A percentile compares a stretch with the other conserved stretches of the same genome.
Conservation (phyloP, 305 asterid genomes). For the Andrographis paniculata region DNA sequence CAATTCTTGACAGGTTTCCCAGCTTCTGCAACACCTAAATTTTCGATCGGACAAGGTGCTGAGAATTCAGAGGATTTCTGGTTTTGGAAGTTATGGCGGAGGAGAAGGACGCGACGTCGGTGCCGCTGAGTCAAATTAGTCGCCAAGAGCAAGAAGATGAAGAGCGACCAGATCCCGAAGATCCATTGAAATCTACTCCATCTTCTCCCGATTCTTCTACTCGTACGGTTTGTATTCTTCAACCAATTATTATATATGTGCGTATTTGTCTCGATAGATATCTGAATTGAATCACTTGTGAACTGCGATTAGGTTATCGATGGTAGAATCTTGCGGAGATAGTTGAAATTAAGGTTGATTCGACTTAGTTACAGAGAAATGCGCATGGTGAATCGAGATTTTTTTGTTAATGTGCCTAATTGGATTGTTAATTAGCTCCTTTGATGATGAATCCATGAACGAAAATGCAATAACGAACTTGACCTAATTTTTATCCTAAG, state of each 20-base stretch:
- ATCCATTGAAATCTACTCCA: slow-evolving; percentile 62
- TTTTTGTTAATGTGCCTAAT: too few relatives aligned
- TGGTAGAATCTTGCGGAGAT: neutral
- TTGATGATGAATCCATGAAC: too few relatives aligned
- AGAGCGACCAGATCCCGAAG: slow-evolving; percentile 61
- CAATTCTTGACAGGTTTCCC: too few relatives aligned
- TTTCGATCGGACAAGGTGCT: slow-evolving; percentile 12
- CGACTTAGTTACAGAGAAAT: too few relatives aligned
- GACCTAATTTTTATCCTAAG: too few relatives aligned
- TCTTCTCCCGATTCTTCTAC: slow-evolving; percentile 67
- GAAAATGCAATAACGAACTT: too few relatives aligned
- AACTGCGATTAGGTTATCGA: slow-evolving; percentile 10
- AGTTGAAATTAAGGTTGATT: neutral
- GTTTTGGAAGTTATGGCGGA: slow-evolving; percentile 49
- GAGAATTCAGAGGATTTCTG: slow-evolving; percentile 16
- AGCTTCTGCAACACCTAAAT: slow-evolving; percentile 22
- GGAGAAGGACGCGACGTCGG: slow-evolving; percentile 75
- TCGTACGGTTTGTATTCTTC: slow-evolving; percentile 40
- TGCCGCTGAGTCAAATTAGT: slow-evolving; percentile 67
- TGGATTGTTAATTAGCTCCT: too few relatives aligned
- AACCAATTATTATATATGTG: neutral
- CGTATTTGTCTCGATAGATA: too few relatives aligned
- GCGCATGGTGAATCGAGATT: too few relatives aligned
- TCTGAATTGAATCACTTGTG: too few relatives aligned
- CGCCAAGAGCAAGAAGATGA: slow-evolving; percentile 51